A percentile compares a stretch with the other conserved stretches of the same genome.
Conservation (phyloP, 495 filamentous ascomycete species). For the Penicillium cataractarum region DNA sequence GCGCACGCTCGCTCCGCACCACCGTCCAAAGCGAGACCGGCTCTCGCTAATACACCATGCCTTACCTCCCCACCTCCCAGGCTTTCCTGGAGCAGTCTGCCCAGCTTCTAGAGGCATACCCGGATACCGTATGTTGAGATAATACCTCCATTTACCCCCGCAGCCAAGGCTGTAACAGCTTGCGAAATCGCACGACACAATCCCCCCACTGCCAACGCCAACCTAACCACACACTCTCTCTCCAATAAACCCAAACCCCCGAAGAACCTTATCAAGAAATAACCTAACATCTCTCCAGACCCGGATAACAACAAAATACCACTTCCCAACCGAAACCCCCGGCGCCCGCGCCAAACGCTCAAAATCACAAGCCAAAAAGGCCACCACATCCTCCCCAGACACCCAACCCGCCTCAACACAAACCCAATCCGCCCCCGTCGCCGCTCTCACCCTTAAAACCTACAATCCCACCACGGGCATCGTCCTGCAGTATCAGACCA, state of each 20-base stretch:
- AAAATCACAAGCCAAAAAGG: conserved; percentile 25
- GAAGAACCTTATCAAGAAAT: conserved; percentile 4
- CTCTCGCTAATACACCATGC: conserved; percentile 47
- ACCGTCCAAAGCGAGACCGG: conserved; percentile 20
- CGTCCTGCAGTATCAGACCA: conserved; percentile 86
- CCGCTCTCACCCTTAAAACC: conserved; percentile 81
- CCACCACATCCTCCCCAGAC: conserved; percentile 16
- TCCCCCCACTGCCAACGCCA: background rate
- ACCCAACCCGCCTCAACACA: conserved; percentile 26
- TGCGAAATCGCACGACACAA: background rate
- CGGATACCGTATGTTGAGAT: conserved; percentile 56
- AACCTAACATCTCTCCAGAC: conserved; percentile 54
- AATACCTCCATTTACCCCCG: background rate
- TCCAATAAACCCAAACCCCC: background rate
- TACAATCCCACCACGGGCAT: conserved; percentile 82
- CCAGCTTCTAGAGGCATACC: conserved; percentile 64
- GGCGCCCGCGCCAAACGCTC: conserved; percentile 29
- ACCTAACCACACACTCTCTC: background rate
- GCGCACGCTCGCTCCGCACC: background rate
- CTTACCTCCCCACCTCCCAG: conserved; percentile 61
- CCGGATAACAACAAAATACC: conserved; percentile 83
- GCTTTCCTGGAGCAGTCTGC: conserved; percentile 67
- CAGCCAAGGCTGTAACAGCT: background rate
- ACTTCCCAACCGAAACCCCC: conserved; percentile 55
- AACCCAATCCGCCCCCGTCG: conserved; percentile 46